A percentile compares a stretch with the other conserved stretches of the same genome.
These are phyloP conservation scores for Euphorbia celastroides DNA, from an alignment of 441 rosid species.

Conservation along the genomic window DNA sequence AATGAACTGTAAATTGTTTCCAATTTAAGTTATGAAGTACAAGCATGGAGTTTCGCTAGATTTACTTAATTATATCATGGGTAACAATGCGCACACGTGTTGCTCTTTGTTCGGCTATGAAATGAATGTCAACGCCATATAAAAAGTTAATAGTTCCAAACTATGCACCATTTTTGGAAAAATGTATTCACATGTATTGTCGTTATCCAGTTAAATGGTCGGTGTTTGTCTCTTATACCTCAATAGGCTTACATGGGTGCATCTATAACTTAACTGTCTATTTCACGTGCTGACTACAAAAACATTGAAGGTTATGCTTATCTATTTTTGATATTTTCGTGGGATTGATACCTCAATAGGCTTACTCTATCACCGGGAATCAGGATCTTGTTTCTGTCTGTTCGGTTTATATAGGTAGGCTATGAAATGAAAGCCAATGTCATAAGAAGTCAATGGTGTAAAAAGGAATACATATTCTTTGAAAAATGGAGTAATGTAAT, in stretches of 20 bases:
- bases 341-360: too few relatives aligned
- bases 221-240: too few relatives aligned
- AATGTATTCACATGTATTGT: too few relatives aligned
- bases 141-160: not conserved
- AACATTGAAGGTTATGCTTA: too few relatives aligned
- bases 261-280: too few relatives aligned
- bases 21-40: not conserved
- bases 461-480: not conserved
- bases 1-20: not conserved
- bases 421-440: not conserved
- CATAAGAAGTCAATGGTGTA: not conserved
- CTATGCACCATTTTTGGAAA: too few relatives aligned
- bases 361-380: too few relatives aligned
- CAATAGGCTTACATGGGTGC: too few relatives aligned
- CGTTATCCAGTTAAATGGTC: too few relatives aligned
- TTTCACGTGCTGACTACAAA: too few relatives aligned
- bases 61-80: not conserved
- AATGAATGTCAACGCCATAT: not conserved
- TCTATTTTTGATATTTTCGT: too few relatives aligned
- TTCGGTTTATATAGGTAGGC: constrained; percentile 7
- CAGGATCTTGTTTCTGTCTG: not conserved
- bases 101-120: not conserved
- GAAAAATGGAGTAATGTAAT: not conserved
- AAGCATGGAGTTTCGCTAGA: not conserved
- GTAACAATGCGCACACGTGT: not conserved